Evolutionary conservation across 768 basidiomycete species (phyloP).

Genomic region (Galerina marginata): DNA sequence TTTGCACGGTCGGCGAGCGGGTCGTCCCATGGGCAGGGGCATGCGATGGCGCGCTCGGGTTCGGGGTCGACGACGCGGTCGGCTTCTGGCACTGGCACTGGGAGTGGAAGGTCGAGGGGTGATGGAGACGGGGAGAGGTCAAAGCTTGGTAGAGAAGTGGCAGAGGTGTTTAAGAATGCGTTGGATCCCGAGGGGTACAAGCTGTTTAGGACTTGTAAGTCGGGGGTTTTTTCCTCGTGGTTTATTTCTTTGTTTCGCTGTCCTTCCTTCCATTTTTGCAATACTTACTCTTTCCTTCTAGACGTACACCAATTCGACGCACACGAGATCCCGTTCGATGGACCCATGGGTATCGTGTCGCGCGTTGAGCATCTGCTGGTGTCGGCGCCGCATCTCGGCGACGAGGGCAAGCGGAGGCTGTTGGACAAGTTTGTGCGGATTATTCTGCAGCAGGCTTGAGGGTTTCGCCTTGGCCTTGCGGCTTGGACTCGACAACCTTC

Average conservation of each 20-base stretch:
- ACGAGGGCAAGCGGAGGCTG: conserved; percentile 55
- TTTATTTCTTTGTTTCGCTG: neutral
- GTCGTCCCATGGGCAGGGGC: conserved; percentile 21
- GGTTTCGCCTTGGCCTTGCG: neutral
- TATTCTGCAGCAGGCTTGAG: conserved; percentile 56
- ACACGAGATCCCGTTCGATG: conserved; percentile 76
- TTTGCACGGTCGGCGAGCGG: conserved; percentile 39
- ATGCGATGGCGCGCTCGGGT: neutral
- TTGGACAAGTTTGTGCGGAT: conserved; percentile 66
- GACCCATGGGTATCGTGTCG: conserved; percentile 69
- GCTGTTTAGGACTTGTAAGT: conserved; percentile 70
- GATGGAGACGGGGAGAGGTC: conserved; percentile 34
- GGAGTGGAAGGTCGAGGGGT: conserved; percentile 18
- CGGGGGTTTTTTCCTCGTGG: conserved; percentile 17
- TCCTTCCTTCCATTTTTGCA: conserved; percentile 1
- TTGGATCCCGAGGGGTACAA: conserved; percentile 53
- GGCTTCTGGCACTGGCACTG: conserved; percentile 11
- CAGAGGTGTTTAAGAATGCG: conserved; percentile 50
- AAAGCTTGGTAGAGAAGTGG: conserved; percentile 50
- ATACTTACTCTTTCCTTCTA: conserved; percentile 27
- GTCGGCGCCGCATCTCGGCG: conserved; percentile 48
- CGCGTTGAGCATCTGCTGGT: conserved; percentile 66
- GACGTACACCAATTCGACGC: conserved; percentile 80
- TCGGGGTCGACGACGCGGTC: conserved; percentile 7
- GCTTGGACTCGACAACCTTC: no score